Evolutionary conservation across 2,329 filamentous ascomycete species (phyloP).

Genomic region (Phialophora chinensis): DNA sequence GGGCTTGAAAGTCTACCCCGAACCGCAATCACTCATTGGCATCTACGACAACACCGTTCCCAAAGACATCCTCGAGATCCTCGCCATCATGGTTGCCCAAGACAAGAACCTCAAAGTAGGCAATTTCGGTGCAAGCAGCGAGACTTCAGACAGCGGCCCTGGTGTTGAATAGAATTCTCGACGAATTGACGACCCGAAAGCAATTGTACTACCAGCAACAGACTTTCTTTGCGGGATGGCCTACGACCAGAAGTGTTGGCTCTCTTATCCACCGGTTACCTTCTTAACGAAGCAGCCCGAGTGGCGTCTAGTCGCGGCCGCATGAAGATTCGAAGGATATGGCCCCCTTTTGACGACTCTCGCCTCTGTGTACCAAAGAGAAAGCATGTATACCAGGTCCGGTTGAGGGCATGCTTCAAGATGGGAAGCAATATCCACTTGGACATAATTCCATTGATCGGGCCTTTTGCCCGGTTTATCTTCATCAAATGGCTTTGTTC

Average conservation of each 20-base stretch:
- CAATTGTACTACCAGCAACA: conserved; percentile 30
- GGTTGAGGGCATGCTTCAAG: conserved; percentile 21
- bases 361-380: conserved; percentile 37
- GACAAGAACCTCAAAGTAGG: conserved; percentile 75
- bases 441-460: conserved; percentile 32
- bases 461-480: conserved; percentile 7
- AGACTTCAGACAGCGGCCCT: conserved; percentile 37
- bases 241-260: conserved; percentile 1
- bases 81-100: conserved; percentile 97
- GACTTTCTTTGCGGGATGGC: conserved; percentile 14
- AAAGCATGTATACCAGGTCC: conserved; percentile 34
- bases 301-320: neutral
- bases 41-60: conserved; percentile 99
- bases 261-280: neutral
- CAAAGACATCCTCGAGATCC: conserved; percentile 94
- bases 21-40: conserved; percentile 86
- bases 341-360: conserved; percentile 27
- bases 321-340: neutral
- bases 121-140: conserved; percentile 37
- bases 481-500: neutral
- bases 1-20: conserved; percentile 97
- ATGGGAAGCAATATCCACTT: conserved; percentile 21
- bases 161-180: conserved; percentile 36
- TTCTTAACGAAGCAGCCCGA: neutral
- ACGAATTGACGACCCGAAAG: conserved; percentile 9